phyloP scores from a whole-genome alignment of 768 basidiomycete genomes.

The Amanita rimosa region DNA sequence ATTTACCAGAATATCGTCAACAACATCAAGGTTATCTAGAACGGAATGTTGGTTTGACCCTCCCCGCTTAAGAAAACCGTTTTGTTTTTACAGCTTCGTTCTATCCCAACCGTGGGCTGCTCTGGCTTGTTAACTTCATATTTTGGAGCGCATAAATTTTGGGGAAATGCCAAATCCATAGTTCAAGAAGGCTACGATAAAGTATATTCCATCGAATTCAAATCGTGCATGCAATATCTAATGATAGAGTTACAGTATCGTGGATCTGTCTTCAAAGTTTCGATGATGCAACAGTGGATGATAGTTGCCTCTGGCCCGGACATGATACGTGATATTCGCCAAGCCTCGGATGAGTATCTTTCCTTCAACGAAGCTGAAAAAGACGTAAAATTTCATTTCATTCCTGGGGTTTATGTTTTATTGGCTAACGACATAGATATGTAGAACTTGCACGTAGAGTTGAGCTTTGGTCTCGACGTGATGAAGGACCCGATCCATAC shows the following conservation, averaged over 20 bases:
- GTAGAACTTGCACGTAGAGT: conserved; percentile 20
- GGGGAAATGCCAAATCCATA: conserved; percentile 13
- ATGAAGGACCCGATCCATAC: conserved; percentile 9
- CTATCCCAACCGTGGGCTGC: background rate
- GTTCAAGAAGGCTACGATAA: conserved; percentile 21
- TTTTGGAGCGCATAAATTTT: conserved; percentile 8
- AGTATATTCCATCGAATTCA: conserved; percentile 9
- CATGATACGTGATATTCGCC: no score
- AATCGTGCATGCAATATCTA: background rate
- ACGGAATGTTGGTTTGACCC: no score
- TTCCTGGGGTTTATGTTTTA: background rate
- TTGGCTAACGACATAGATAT: background rate
- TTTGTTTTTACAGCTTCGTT: background rate
- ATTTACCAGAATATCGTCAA: no score
- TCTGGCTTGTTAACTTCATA: background rate
- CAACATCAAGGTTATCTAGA: no score
- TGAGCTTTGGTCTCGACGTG: conserved; percentile 19
- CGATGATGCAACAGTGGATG: no score
- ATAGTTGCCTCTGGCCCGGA: no score
- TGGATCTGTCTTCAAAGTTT: no score
- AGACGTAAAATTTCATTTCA: conserved; percentile 6
- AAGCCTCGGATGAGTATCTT: no score
- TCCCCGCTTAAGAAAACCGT: no score
- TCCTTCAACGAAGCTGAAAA: conserved; percentile 24
- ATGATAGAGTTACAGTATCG: no score